Percentiles rank a stretch among this genome's conserved stretches.
Conservation (phyloP, 2,329 filamentous ascomycete genomes). For the Periconia sp. region DNA sequence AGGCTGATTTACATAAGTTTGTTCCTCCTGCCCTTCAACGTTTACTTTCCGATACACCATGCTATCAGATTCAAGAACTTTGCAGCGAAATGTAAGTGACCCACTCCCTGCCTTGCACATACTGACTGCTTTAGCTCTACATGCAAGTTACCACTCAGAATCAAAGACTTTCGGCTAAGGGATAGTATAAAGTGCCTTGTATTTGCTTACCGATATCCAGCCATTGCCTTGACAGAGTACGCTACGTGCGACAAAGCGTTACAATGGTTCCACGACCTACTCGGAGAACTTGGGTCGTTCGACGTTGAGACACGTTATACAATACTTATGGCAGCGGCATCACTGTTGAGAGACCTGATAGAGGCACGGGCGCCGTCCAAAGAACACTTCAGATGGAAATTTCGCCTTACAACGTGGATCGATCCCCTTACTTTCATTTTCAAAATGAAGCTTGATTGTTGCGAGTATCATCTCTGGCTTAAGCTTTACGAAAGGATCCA, state of each 20-base stretch:
- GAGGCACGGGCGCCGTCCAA: neutral
- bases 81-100: too few relatives aligned
- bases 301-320: neutral
- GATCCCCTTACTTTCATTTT: neutral
- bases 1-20: too few relatives aligned
- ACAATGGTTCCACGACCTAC: neutral
- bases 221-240: too few relatives aligned
- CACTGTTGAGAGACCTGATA: neutral
- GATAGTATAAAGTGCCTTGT: too few relatives aligned
- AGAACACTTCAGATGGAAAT: neutral
- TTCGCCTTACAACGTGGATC: neutral
- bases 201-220: too few relatives aligned
- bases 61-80: too few relatives aligned
- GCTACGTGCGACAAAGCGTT: neutral
- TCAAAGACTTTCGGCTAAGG: too few relatives aligned
- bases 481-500: neutral
- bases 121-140: too few relatives aligned
- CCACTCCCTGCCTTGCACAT: too few relatives aligned
- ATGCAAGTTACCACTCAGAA: too few relatives aligned
- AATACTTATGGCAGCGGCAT: neutral
- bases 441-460: neutral
- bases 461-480: neutral
- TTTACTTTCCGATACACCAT: too few relatives aligned
- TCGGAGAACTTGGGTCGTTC: neutral
- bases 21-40: too few relatives aligned